Evolutionary conservation across 805 yeast species (phyloP), one percentile per base, ranked within the genome.

Genomic region (Saccharomycopsis guyanensis): DNA sequence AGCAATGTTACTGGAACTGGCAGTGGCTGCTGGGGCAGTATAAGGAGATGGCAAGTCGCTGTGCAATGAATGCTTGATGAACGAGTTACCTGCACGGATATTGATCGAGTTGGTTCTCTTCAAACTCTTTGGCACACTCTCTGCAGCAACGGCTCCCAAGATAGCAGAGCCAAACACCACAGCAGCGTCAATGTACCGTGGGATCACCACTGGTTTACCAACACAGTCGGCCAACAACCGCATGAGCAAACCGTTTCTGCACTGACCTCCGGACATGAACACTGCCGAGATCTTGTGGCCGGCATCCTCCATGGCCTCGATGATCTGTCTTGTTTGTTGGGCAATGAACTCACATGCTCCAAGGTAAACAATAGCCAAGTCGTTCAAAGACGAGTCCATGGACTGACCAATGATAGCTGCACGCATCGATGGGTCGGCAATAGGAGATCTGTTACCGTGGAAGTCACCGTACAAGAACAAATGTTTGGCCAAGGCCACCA

Each of bases 271-370:
- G 51, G 91, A 80, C 80, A 93, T 80, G 66, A 82, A 93, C 51
- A 93, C 79, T 19, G 86, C 74, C 16, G 73, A 69, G 52, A 93
- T 75, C 8, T 69, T 54, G 66, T 91, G 96, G 1, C 98, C 98
- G 2, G 84, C 70, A 46, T 70, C 65, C 55, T 78, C 80, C 87
- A 93, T 83, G 52, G 80, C 79, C 55, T 86, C 93, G 31, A 91
- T 81, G 59, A 93, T 93, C 58, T 93, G 98, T 58, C 96, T 78
- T 0, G 97, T 91, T 68, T 93, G 98, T 61, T 88, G 96, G 42
- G 96, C 96, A 63, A 93, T 89, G 57, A 93, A 93, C 67, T 93
- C 98, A 64, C 96, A 87, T 3, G 97, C 96, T 15, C 86, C 97
- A 42, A 89, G 73, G 60, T 93, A 93, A 55, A 79, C 82, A 50